These are phyloP conservation scores for Saccharomyces hybrid DNA, from an alignment of 1,139 yeast species.

Conservation along the genomic window DNA sequence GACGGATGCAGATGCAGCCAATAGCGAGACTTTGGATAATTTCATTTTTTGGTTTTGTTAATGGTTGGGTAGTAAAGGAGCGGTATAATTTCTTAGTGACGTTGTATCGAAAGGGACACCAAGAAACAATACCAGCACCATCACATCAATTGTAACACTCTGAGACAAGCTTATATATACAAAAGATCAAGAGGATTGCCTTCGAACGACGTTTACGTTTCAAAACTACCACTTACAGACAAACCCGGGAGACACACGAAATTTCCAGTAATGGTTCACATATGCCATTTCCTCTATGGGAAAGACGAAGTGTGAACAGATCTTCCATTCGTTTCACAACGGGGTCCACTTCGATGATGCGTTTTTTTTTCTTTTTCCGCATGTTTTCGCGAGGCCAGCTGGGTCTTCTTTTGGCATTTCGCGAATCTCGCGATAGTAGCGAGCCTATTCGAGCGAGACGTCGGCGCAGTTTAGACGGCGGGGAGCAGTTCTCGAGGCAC, in stretches of 20 bases:
- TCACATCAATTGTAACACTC: not conserved
- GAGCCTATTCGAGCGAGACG: not conserved
- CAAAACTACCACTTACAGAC: not conserved
- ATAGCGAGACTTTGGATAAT: constrained; percentile 25
- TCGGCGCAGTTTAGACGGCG: not conserved
- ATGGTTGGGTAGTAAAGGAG: not conserved
- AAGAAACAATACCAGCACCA: not conserved
- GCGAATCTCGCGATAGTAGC: not conserved
- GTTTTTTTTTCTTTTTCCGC: not conserved
- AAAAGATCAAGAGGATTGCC: not conserved
- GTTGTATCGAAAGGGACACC: not conserved
- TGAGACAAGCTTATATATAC: not conserved
- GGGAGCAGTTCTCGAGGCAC: not conserved
- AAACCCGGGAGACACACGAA: not conserved
- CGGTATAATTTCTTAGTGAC: not conserved
- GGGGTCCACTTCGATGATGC: not conserved
- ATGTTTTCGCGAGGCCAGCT: not conserved
- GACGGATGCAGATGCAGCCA: constrained; percentile 25
- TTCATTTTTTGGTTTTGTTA: constrained; percentile 15
- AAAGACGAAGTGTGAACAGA: not conserved
- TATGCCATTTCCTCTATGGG: not conserved
- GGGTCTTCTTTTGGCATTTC: not conserved
- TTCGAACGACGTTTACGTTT: not conserved
- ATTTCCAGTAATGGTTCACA: not conserved
- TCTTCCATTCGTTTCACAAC: not conserved